A percentile compares a stretch with the other conserved stretches of the same genome.
Conservation (phyloP, 2,329 filamentous ascomycete genomes). For the Xylariaceae sp. region DNA sequence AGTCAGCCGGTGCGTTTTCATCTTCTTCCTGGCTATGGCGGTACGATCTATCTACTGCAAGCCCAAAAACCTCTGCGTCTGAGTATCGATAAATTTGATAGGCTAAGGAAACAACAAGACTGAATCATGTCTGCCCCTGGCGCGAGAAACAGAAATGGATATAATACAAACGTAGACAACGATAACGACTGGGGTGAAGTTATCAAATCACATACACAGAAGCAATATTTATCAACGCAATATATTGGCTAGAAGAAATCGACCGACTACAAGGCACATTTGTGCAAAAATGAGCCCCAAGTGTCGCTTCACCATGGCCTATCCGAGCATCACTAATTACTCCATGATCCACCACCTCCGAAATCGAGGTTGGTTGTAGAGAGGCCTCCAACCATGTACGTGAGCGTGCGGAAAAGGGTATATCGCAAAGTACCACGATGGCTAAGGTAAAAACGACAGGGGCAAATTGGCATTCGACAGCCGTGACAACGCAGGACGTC, state of each 20-base stretch:
- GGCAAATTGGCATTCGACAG: constrained; percentile 10
- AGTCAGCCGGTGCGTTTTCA: too few species aligned
- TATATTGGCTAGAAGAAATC: constrained; percentile 37
- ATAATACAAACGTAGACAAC: too few species aligned
- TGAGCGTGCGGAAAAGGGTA: constrained; percentile 28
- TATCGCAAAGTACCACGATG: constrained; percentile 33
- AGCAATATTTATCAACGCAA: constrained; percentile 26
- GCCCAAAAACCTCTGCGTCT: too few species aligned
- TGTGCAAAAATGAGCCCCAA: constrained; percentile 25
- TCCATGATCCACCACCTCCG: constrained; percentile 25
- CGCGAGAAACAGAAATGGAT: neutral
- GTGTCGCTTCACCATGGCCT: constrained; percentile 25
- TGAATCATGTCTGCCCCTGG: neutral
- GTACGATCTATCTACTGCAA: too few species aligned
- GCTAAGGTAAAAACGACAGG: constrained; percentile 17
- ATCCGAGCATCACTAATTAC: constrained; percentile 28
- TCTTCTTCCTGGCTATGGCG: too few species aligned
- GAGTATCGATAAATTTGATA: too few species aligned
- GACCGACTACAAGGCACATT: constrained; percentile 29
- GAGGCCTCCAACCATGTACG: constrained; percentile 26
- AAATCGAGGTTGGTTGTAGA: constrained; percentile 23
- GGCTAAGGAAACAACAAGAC: too few species aligned
- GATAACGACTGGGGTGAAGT: too few species aligned
- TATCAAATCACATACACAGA: constrained; percentile 17
- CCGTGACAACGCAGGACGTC: constrained; percentile 16